Evolutionary conservation across 2,329 filamentous ascomycete species (phyloP).

Genomic region (Calonectria ilicicola): DNA sequence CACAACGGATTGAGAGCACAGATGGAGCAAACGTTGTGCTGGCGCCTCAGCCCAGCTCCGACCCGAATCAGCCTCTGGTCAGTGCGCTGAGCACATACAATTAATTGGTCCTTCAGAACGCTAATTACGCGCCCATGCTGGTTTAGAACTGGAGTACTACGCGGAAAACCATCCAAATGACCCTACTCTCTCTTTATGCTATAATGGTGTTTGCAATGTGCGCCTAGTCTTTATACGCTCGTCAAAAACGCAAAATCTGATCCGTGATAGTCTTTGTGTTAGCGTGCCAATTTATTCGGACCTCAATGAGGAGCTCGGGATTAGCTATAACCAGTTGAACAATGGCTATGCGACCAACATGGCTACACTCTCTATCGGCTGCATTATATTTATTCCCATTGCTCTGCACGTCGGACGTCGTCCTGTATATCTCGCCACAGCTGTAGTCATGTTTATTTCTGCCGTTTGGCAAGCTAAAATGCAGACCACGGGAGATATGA

Average conservation of each 20-base stretch:
- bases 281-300: slow-evolving; percentile 34
- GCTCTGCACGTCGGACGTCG: slow-evolving; percentile 47
- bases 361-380: slow-evolving; percentile 44
- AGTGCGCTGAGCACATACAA: neutral
- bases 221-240: neutral
- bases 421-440: slow-evolving; percentile 43
- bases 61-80: slow-evolving; percentile 35
- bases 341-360: slow-evolving; percentile 43
- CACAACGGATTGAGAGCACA: slow-evolving; percentile 29
- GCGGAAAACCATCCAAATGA: slow-evolving; percentile 31
- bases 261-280: slow-evolving; percentile 25
- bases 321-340: slow-evolving; percentile 39
- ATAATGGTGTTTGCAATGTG: slow-evolving; percentile 36
- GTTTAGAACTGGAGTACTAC: slow-evolving; percentile 29
- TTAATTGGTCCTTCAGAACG: neutral
- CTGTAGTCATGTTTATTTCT: slow-evolving; percentile 32
- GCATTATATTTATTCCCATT: slow-evolving; percentile 49
- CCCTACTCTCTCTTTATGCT: slow-evolving; percentile 26
- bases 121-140: neutral
- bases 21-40: slow-evolving; percentile 27
- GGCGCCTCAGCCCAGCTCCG: slow-evolving; percentile 32
- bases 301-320: slow-evolving; percentile 32
- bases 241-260: neutral
- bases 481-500: slow-evolving; percentile 34
- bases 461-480: slow-evolving; percentile 42